Evolutionary conservation across 805 yeast genomes (phyloP), one percentile per base, ranked within the genome.

Genomic region (Myxozyma geophila): DNA sequence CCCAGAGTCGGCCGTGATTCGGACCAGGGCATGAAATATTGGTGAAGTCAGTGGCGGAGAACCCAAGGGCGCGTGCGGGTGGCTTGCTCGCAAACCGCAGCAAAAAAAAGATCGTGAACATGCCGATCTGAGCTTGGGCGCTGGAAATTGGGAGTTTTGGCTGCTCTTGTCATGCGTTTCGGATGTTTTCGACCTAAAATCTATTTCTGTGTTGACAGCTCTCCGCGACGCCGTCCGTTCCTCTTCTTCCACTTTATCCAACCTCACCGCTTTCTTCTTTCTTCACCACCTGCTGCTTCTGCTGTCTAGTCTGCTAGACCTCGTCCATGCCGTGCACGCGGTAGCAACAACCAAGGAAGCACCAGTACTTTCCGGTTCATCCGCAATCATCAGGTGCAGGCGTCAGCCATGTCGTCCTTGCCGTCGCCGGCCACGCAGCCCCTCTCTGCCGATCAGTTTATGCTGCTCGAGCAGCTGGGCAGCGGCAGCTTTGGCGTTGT

Each of bases 401-500:
- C 36, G 8, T 28, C 23, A 23, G 15, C 48, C 57, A 53, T 53
- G 57, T 53, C 57, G 49, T 40, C 54, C 28, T 48, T 37, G 40
- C 39, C 55, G 55, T 37, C 46, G 17, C 33, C 49, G 36, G 46
- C 41, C 13, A n/a, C 47, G 48, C 57, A 21, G 33, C 23, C 47
- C 37, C 57, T 53, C 17, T 53, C 71, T 6, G 80, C 81, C 2
- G 78, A 76, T 53, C 85, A 83, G 72, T 84, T 83, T 69, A 77
- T 76, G 53, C 73, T 84, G 12, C 73, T 72, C 39, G 82, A 80
- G 59, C 83, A 88, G 73, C 83, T 89, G 3, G 95, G 95, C 3
- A 77, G 87, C 60, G 95, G 95, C 1, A 89, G 90, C 8, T 89
- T 88, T 74, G 95, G 95, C 0, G 87, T 85, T 2, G 95, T 89